phyloP scores from a whole-genome alignment of 441 rosid species.

The Flueggea neowawraea region DNA sequence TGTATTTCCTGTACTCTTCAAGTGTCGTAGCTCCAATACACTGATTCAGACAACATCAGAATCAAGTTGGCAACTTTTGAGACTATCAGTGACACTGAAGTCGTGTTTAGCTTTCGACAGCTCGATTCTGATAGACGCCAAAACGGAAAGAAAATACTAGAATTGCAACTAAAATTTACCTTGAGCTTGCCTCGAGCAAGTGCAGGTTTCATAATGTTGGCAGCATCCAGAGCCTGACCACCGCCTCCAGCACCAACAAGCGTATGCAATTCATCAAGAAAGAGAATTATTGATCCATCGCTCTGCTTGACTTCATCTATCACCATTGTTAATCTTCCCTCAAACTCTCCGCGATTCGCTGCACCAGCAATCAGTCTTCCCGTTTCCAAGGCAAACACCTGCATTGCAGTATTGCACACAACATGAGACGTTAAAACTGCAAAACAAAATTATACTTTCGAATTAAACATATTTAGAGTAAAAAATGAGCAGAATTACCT shows the following conservation, averaged over 20 bases:
- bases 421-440: neutral
- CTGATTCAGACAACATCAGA: conserved; percentile 24
- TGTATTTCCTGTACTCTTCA: conserved; percentile 79
- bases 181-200: conserved; percentile 92
- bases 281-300: conserved; percentile 63
- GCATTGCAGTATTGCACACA: neutral
- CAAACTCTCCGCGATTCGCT: conserved; percentile 88
- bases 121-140: too few relatives aligned
- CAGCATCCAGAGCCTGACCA: conserved; percentile 89
- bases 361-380: conserved; percentile 93
- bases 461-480: too few relatives aligned
- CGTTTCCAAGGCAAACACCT: conserved; percentile 90
- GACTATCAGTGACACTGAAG: too few relatives aligned
- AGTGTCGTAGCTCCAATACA: conserved; percentile 88
- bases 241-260: conserved; percentile 91
- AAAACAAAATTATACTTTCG: neutral
- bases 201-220: conserved; percentile 81
- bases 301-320: conserved; percentile 89
- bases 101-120: too few relatives aligned
- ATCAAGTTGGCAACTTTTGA: neutral
- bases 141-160: too few relatives aligned
- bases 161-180: conserved; percentile 40
- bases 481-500: conserved; percentile 31
- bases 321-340: conserved; percentile 79
- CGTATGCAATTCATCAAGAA: conserved; percentile 88